These are phyloP conservation scores for Fusarium sp. DNA, from an alignment of 2,329 filamentous ascomycete genomes.

Conservation along the genomic window DNA sequence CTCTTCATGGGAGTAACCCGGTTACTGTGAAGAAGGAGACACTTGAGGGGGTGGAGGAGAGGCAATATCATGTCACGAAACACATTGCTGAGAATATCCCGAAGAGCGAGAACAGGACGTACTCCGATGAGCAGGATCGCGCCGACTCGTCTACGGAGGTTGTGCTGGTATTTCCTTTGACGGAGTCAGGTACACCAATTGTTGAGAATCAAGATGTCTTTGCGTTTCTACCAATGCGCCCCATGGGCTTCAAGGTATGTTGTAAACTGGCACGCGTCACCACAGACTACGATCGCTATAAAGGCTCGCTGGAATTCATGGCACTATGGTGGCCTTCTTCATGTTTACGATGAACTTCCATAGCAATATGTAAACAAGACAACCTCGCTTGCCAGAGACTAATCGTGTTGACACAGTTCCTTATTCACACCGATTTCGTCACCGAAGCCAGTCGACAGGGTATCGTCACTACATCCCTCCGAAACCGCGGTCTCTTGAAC, in stretches of 20 bases:
- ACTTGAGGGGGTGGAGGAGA: neutral
- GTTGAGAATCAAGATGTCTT: conserved; percentile 57
- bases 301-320: neutral
- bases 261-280: accelerated
- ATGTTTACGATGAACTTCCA: neutral
- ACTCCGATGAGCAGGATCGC: conserved; percentile 44
- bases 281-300: neutral
- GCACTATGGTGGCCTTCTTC: neutral
- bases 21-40: conserved; percentile 17
- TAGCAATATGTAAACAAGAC: neutral
- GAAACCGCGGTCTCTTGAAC: conserved; percentile 53
- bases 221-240: conserved; percentile 59
- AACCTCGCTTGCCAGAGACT: neutral
- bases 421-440: conserved; percentile 64
- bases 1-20: conserved; percentile 17
- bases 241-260: conserved; percentile 56
- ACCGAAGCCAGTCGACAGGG: conserved; percentile 59
- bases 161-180: conserved; percentile 60
- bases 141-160: conserved; percentile 50
- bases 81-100: conserved; percentile 45
- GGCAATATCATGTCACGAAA: conserved; percentile 47
- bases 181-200: conserved; percentile 47
- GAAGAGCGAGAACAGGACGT: conserved; percentile 51
- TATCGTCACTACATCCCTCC: conserved; percentile 50
- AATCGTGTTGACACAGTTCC: conserved; percentile 49